phyloP scores from a whole-genome alignment of 2,329 filamentous ascomycete species.

The Cadophora luteo-olivacea region DNA sequence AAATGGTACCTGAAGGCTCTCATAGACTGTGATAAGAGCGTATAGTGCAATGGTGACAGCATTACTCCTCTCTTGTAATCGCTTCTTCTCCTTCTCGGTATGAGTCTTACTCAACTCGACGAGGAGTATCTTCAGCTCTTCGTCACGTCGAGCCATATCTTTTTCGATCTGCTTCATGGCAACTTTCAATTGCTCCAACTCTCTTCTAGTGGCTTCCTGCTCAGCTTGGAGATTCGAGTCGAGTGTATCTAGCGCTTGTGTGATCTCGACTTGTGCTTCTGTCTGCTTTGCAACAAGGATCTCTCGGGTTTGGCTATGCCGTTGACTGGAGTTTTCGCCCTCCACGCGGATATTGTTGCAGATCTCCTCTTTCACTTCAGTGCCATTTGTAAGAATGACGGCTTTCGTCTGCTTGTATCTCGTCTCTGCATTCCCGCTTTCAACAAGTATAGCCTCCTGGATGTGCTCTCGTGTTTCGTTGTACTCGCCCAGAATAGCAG shows the following conservation, averaged over 20 bases:
- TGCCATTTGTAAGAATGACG: background rate
- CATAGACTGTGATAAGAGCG: background rate
- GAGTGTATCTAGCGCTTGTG: background rate
- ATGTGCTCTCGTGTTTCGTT: too few relatives aligned
- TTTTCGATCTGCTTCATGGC: constrained; percentile 2
- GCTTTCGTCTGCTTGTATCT: background rate
- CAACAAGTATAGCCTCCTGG: too few relatives aligned
- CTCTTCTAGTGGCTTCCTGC: background rate
- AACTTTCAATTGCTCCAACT: background rate
- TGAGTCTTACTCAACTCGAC: background rate
- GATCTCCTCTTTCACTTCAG: background rate
- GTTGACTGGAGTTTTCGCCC: background rate
- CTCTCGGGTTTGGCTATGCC: background rate
- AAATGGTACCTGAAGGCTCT: background rate
- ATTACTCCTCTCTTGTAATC: background rate
- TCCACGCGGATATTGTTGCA: background rate
- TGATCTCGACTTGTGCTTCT: background rate
- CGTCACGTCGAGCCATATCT: background rate
- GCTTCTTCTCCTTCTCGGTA: background rate
- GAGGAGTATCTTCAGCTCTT: background rate
- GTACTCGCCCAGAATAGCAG: too few relatives aligned
- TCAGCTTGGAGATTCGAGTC: background rate
- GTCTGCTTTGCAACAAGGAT: background rate
- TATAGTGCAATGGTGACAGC: background rate
- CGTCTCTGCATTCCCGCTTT: too few relatives aligned